Base-by-base conservation (phyloP, 2,329 filamentous ascomycete genomes). In the Microthyrium microscopicum region DNA sequence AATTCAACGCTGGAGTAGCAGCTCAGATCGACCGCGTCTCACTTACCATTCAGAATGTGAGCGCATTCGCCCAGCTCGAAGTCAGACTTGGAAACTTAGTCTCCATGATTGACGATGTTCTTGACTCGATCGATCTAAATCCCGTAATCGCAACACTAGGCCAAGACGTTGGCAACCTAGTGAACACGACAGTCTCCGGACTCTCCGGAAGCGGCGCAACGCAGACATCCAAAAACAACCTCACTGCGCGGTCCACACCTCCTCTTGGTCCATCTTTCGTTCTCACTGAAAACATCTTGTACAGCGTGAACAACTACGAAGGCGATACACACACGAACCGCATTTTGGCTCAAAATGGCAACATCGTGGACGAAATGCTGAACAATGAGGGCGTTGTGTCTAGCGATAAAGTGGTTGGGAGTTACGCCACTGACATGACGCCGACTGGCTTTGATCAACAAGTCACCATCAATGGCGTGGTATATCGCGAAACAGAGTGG, bases 1-100 rank as follows among this genome's bases (percentile, higher is more conserved):
- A 62, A 36, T 72, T 74, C 58, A 70, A 64, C 41, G 70, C 70
- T 2, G 70, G 70, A 29, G 69, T 75, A 25, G 66, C 69, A 45
- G 58, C 66, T 3, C 64, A 59, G 32, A 66, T 75, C 52, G 63
- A 71, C 43, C 57, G 62, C 29, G 69, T 75, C 29, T 50, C 56
- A 27, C 56, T 73, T 7, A 53, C 53, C n/a, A 73, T 73, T 44
- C 60, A 71, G 46, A 68, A 73, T 40, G 61, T 73, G 35, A 63
- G 55, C 20, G 70, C 69, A 20, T 64, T 64, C 45, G 68, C 73
- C 19, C 55, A 65, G 35, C 62, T 74, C 3, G 69, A 73, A 44
- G 70, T 68, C 1, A 58, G 70, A 2, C 55, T 75, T 1, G 62
- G 56, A n/a, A 73, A 73, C 43, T 57, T 75, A 2, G 64, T 73